A percentile compares a stretch with the other conserved stretches of the same genome.
Evolutionary conservation across 495 filamentous ascomycete genomes (phyloP).

Genomic region (Thermothielavioides terrestris): DNA sequence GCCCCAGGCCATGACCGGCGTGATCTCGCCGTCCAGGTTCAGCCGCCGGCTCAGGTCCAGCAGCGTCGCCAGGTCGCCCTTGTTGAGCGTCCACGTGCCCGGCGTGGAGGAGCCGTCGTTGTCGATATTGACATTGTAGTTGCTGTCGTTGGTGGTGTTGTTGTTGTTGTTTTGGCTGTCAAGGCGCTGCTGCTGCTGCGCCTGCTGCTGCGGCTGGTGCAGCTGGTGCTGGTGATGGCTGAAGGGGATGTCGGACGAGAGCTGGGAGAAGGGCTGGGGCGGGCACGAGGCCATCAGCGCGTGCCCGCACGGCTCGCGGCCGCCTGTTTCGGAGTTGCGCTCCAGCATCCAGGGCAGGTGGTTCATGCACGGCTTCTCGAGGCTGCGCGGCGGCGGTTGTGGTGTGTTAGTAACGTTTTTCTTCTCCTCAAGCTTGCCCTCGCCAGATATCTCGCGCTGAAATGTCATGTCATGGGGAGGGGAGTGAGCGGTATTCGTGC

Average conservation of each 20-base stretch:
- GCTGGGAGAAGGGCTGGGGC: conserved; percentile 46
- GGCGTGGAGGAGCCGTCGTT: conserved; percentile 34
- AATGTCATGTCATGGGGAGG: too few relatives aligned
- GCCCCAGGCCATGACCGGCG: conserved; percentile 93
- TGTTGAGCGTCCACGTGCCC: conserved; percentile 62
- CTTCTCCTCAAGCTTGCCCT: too few relatives aligned
- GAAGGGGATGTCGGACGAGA: conserved; percentile 42
- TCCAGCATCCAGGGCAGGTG: conserved; percentile 75
- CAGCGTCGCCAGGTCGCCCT: conserved; percentile 65
- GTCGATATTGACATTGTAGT: conserved; percentile 12
- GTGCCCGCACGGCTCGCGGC: conserved; percentile 57
- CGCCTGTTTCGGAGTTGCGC: conserved; percentile 44
- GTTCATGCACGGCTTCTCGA: conserved; percentile 92
- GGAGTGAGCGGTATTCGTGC: too few relatives aligned
- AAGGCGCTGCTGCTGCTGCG: conserved; percentile 13
- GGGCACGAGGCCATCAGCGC: conserved; percentile 86
- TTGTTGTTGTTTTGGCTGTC: not conserved
- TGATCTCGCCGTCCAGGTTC: conserved; percentile 85
- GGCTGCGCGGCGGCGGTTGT: conserved; percentile 41
- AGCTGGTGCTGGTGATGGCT: not conserved
- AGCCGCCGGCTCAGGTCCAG: conserved; percentile 77
- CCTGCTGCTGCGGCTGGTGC: not conserved
- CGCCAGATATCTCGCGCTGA: too few relatives aligned
- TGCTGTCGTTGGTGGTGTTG: not conserved
- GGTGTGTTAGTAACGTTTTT: conserved; percentile 16